Base-by-base conservation (phyloP, 345 rosid species). In the Sisymbrium altissimum region DNA sequence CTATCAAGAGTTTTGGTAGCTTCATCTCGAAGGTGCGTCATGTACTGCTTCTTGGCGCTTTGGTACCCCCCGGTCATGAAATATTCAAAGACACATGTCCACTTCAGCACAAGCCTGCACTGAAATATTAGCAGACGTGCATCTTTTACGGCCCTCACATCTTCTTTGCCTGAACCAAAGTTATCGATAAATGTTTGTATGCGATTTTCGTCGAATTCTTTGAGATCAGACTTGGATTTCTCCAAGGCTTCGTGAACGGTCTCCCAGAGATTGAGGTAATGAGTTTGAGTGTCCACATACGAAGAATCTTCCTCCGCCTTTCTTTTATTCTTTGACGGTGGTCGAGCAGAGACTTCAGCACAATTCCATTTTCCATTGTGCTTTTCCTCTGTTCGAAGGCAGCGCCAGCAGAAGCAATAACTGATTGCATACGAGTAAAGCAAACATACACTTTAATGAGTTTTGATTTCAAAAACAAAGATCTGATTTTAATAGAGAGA, bases 91-190 rank as follows among this genome's bases (percentile, higher is more conserved):
- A 53, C 45, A 9, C 2, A 18, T 3, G 64, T 29, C 76, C 76
- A 72, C 33, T 72, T 72, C 9, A 53, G 18, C 11, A 72, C 70
- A 10, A 21, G 64, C 2, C 45, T 41, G 56, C 76, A 53, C 13
- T 54, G 76, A n/a, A 64, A 25, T 9, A n/a, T 5, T 0, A 72
- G 63, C 7, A 32, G 10, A n/a, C 17, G 15, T 0, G 64, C 70
- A 40, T 64, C 70, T 41, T n/a, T 32, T 0, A 64, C 0, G 19
- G 18, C 60, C 17, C 4, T n/a, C 0, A 53, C n/a, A 9, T 72
- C 64, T 65, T 13, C 17, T 2, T 60, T 6, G n/a, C 59, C 17
- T 17, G 27, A 7, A 48, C 40, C 40, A 1, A 10, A 71, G 2
- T 4, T 18, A 9, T 35, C 14, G 1, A 21, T 35, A 1, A 4